Conservation (phyloP, 2,329 filamentous ascomycete species). For the Colletotrichum sublineola region DNA sequence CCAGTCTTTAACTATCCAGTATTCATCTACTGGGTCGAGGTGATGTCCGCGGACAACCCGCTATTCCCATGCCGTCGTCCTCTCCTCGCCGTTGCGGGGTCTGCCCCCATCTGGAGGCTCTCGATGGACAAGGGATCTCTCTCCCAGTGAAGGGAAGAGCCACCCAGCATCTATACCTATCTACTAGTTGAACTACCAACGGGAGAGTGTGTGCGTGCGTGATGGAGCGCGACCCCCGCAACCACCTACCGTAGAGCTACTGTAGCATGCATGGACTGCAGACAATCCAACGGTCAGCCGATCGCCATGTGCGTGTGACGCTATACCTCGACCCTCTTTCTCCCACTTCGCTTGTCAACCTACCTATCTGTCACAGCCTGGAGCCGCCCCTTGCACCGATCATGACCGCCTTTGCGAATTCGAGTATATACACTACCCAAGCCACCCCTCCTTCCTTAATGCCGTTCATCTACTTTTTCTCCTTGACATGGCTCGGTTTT, state of each 20-base stretch:
- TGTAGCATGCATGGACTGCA: background rate
- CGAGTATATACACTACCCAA: conserved; percentile 14
- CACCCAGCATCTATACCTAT: background rate
- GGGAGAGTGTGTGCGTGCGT: background rate
- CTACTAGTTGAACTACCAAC: background rate
- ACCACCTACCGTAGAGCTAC: background rate
- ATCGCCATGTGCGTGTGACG: conserved; percentile 17
- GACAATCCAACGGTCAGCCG: conserved; percentile 17
- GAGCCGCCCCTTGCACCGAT: background rate
- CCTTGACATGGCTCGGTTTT: background rate
- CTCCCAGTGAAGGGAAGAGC: background rate
- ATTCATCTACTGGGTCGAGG: background rate
- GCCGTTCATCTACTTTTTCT: background rate
- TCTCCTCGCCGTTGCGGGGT: too few species aligned
- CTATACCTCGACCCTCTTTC: conserved; percentile 1
- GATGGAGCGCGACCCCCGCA: background rate
- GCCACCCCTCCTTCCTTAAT: background rate
- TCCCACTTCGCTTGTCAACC: background rate
- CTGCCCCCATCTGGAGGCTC: background rate
- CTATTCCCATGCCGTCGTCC: conserved; percentile 1
- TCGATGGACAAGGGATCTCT: background rate
- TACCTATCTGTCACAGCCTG: background rate
- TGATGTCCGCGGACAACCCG: background rate
- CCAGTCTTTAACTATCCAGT: background rate
- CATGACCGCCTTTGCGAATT: background rate